These are phyloP conservation scores for Orbilia ellipsospora DNA, from an alignment of 2,329 filamentous ascomycete genomes.

Conservation along the genomic window DNA sequence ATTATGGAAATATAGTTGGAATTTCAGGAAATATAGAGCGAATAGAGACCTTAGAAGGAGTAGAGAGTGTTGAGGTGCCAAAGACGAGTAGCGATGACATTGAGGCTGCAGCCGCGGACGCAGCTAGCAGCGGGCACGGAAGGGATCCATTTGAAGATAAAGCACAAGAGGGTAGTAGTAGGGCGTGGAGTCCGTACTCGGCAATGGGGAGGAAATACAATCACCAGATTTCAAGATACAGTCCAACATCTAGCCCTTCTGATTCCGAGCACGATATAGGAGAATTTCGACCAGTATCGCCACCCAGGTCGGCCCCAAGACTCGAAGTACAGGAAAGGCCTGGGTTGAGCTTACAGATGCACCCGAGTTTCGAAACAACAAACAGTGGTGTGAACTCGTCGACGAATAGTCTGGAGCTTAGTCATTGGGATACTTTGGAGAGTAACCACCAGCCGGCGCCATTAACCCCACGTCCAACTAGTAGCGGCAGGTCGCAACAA, in stretches of 20 bases:
- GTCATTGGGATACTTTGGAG: constrained; percentile 44
- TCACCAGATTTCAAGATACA: constrained; percentile 36
- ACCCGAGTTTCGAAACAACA: constrained; percentile 28
- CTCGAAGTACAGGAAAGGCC: constrained; percentile 5
- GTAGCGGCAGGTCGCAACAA: constrained; percentile 10
- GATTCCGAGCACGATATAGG: constrained; percentile 19
- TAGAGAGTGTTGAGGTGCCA: neutral
- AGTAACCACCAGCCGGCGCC: constrained; percentile 19
- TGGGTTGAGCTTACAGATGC: neutral
- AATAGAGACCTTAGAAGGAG: constrained; percentile 5
- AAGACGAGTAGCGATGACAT: constrained; percentile 9
- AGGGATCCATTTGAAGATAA: neutral
- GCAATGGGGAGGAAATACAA: constrained; percentile 20
- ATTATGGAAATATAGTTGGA: constrained; percentile 32
- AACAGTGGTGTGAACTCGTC: constrained; percentile 36
- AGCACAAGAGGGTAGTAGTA: neutral
- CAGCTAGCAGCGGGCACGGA: neutral
- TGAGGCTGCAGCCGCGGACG: neutral
- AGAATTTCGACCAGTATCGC: neutral
- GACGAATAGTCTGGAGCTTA: constrained; percentile 34
- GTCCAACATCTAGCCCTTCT: constrained; percentile 28
- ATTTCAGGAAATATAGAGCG: constrained; percentile 12
- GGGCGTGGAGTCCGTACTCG: neutral
- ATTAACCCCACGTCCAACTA: constrained; percentile 30
- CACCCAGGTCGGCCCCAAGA: constrained; percentile 13